phyloP scores from a whole-genome alignment of 768 basidiomycete species.

The Leccinum subgranulosum region DNA sequence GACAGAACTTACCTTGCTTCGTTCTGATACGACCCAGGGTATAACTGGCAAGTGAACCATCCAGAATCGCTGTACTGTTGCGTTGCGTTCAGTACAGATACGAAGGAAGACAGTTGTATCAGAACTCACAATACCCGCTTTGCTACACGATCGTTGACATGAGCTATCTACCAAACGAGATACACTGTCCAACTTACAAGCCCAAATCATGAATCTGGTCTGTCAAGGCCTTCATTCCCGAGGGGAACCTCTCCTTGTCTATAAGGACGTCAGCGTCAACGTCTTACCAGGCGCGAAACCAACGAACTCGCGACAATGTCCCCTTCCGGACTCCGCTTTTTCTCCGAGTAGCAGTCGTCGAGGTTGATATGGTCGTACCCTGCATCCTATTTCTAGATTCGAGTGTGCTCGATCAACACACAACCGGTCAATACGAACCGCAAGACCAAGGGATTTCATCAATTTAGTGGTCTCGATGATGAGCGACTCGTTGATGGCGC shows the following conservation, averaged over 20 bases:
- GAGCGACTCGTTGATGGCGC: slow-evolving; percentile 53
- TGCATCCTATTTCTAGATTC: slow-evolving; percentile 38
- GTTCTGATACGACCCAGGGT: slow-evolving; percentile 64
- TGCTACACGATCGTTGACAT: slow-evolving; percentile 31
- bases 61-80: slow-evolving; percentile 62
- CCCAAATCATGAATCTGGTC: slow-evolving; percentile 54
- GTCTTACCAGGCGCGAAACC: neutral
- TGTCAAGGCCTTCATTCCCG: slow-evolving; percentile 56
- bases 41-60: slow-evolving; percentile 63
- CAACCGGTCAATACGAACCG: slow-evolving; percentile 32
- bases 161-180: neutral
- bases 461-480: slow-evolving; percentile 47
- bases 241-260: slow-evolving; percentile 53
- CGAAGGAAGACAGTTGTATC: neutral
- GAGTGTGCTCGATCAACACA: neutral
- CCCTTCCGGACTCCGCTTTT: slow-evolving; percentile 46
- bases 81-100: neutral
- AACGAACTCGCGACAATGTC: slow-evolving; percentile 53
- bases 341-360: slow-evolving; percentile 66
- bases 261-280: neutral
- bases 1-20: slow-evolving; percentile 45
- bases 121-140: slow-evolving; percentile 56
- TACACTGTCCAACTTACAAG: slow-evolving; percentile 39
- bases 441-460: slow-evolving; percentile 51
- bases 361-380: slow-evolving; percentile 61